Evolutionary conservation across 176 grass and related monocot genomes (phyloP), one percentile per base, ranked within the genome.

Genomic region (Thalia dealbata): DNA sequence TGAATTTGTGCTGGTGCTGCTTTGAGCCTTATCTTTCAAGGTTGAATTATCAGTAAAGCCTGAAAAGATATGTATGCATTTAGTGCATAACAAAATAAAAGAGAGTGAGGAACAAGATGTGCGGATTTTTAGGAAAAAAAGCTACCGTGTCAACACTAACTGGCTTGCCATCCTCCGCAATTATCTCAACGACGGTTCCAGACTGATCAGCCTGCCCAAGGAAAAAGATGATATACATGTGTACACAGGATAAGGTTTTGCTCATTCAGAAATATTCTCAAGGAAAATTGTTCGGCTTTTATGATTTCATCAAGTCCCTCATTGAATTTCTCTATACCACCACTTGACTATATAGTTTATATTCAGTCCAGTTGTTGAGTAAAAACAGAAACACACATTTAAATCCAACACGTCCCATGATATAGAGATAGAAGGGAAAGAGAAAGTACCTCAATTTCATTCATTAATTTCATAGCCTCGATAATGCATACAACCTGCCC

Each of bases 391-490:
- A 38, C 32, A 38, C 32, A 38, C 32, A 38, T 38, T 38, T 38
- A 4, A 38, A 38, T 38, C 32, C 1, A 38, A 38, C 32, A 38
- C 1, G 32, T 38, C 4, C 32, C 32, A 38, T 38, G 1, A 38
- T 38, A 4, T 38, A 38, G 32, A 38, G 32, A 38, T 38, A 2
- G 32, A 38, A 38, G 4, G 32, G 32, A 38, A 38, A 44, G 41
- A n/a, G n/a, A 45, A 13, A 58, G 35, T 68, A 82, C 84, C 84
- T 86, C 84, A 70, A 86, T 86, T 28, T 86, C 84, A 21, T 86
- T 86, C 84, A 86, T 86, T 79, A 86, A 67, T 77, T 86, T 86
- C 84, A 86, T 86, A 67, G 84, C 84, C 77, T 86, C 84, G 48
- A 86, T 81, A 70, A 86, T 86, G 84, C 84, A 86, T 21, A 86